A percentile compares a stretch with the other conserved stretches of the same genome.
Conservation (phyloP, 2,329 filamentous ascomycete species). For the Sphaerostilbella broomeana region DNA sequence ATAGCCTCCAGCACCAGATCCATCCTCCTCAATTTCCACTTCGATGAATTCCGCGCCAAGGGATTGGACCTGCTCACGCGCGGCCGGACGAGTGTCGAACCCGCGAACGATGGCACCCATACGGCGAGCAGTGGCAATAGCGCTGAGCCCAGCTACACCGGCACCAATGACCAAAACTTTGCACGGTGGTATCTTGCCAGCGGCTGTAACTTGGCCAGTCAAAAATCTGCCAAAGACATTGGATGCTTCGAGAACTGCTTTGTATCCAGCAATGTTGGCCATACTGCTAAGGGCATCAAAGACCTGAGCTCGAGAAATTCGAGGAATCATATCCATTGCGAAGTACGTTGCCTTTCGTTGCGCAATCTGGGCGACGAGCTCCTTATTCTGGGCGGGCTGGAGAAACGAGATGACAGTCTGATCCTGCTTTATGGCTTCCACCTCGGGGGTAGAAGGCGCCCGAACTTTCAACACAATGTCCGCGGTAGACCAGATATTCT, state of each 20-base stretch:
- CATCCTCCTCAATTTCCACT: conserved; percentile 78
- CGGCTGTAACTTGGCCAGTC: conserved; percentile 84
- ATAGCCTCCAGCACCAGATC: conserved; percentile 77
- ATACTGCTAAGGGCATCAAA: conserved; percentile 88
- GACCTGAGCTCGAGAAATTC: conserved; percentile 80
- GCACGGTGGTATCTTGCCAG: conserved; percentile 82
- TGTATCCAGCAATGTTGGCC: conserved; percentile 93
- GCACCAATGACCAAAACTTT: conserved; percentile 88
- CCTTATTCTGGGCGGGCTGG: conserved; percentile 73
- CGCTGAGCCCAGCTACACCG: conserved; percentile 80
- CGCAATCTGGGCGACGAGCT: conserved; percentile 66
- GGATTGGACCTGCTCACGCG: conserved; percentile 82
- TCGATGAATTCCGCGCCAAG: conserved; percentile 86
- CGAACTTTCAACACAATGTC: conserved; percentile 83
- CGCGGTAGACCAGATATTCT: conserved; percentile 64
- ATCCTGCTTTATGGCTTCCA: conserved; percentile 59
- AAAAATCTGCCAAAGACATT: conserved; percentile 85
- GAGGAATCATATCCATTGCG: conserved; percentile 88
- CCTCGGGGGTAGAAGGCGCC: conserved; percentile 63
- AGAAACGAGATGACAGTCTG: conserved; percentile 77
- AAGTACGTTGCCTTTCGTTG: conserved; percentile 67
- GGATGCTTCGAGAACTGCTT: conserved; percentile 81
- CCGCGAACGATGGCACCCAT: conserved; percentile 86
- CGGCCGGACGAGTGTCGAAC: conserved; percentile 85
- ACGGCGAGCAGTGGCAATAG: conserved; percentile 77